Percentiles rank a stretch among this genome's conserved stretches.
Evolutionary conservation across 257 asterid species (phyloP).

Genomic region (Schizonepeta tenuifolia): DNA sequence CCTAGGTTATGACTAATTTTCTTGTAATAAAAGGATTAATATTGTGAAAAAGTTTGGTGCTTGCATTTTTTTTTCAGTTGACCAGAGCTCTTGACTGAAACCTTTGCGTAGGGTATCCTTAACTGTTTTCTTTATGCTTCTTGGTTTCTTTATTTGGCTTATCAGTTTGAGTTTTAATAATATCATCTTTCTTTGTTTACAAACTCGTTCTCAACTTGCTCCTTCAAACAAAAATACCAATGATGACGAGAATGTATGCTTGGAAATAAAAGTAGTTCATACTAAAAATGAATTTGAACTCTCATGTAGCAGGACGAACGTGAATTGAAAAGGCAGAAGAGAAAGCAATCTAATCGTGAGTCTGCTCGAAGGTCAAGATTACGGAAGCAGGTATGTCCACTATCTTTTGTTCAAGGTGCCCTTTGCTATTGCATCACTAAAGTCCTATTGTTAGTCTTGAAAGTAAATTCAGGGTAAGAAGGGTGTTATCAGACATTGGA

Average conservation of each 20-base stretch:
- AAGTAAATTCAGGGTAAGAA: background rate
- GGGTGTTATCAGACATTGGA: background rate
- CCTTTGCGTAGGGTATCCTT: constrained; percentile 2
- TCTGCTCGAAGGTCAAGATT: constrained; percentile 98
- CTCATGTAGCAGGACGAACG: constrained; percentile 74
- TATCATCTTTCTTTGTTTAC: background rate
- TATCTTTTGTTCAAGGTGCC: constrained; percentile 21
- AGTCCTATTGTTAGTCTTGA: background rate
- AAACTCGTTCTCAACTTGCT: background rate
- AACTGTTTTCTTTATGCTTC: background rate
- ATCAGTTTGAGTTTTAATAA: background rate
- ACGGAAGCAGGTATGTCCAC: constrained; percentile 77
- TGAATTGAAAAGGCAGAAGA: constrained; percentile 88
- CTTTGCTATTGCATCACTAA: constrained; percentile 3
- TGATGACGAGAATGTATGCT: background rate
- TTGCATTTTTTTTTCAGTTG: background rate
- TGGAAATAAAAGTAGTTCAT: background rate
- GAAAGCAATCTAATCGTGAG: constrained; percentile 97
- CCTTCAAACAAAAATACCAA: background rate
- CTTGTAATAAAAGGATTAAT: constrained; percentile 5
- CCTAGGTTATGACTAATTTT: background rate
- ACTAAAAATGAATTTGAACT: constrained; percentile 13
- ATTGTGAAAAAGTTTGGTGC: background rate
- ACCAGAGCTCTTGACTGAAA: background rate
- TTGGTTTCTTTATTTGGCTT: background rate